Percentiles rank a stretch among this genome's conserved stretches.
phyloP scores from a whole-genome alignment of 2,329 filamentous ascomycete genomes.

The Penicillium sp. region DNA sequence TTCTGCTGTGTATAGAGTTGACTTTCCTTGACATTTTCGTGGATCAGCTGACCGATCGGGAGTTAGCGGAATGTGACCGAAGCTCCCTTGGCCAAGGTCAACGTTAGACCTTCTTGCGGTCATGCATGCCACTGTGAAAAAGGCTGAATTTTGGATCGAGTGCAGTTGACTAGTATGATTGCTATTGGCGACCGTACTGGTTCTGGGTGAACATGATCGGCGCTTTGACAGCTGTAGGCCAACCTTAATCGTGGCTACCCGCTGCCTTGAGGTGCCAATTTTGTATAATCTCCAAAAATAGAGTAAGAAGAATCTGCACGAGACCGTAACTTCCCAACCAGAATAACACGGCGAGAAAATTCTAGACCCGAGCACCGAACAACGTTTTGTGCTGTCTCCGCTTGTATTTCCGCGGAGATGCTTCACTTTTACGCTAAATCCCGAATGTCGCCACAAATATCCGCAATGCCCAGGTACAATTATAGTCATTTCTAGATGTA shows the following conservation, averaged over 20 bases:
- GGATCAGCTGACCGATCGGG: slow-evolving; percentile 10
- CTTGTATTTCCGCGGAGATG: slow-evolving; percentile 17
- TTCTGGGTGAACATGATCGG: not conserved
- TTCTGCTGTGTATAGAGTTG: not conserved
- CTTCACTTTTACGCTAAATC: slow-evolving; percentile 1
- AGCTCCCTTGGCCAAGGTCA: not conserved
- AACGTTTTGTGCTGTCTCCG: slow-evolving; percentile 1
- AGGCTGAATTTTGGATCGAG: not conserved
- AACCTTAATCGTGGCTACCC: not conserved
- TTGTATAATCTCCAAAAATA: no score
- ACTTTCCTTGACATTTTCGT: slow-evolving; percentile 13
- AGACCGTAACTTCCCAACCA: no score
- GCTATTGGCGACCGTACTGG: not conserved
- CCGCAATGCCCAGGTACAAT: slow-evolving; percentile 2
- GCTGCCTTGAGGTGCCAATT: not conserved
- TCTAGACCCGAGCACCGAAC: slow-evolving; percentile 5
- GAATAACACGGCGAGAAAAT: slow-evolving; percentile 3
- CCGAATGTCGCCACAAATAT: slow-evolving; percentile 4
- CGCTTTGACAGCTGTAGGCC: not conserved
- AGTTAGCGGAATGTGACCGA: not conserved
- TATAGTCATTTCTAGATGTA: slow-evolving; percentile 3
- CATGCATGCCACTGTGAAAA: no score
- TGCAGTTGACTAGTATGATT: not conserved
- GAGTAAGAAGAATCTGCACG: no score
- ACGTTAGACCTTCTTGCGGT: not conserved